phyloP scores from a whole-genome alignment of 2,329 filamentous ascomycete genomes.

The Phyllosticta citriasiana region DNA sequence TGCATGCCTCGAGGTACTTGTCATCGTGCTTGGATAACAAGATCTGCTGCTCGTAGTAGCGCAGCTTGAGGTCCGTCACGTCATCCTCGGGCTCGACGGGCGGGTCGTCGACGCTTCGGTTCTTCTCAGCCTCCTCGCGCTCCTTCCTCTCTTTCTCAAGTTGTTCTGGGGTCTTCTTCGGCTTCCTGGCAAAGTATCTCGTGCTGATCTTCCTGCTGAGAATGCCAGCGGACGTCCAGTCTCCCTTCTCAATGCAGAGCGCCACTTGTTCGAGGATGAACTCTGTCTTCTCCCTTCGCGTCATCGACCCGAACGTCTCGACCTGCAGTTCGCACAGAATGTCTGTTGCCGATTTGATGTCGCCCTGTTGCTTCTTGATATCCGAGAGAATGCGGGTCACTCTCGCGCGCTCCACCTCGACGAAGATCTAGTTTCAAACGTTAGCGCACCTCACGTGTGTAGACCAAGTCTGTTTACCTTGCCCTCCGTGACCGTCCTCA shows the following conservation, averaged over 20 bases:
- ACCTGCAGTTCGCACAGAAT: conserved; percentile 96
- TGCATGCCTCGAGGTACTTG: conserved; percentile 96
- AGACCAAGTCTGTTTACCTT: conserved; percentile 46
- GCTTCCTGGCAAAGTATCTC: conserved; percentile 78
- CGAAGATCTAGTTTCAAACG: conserved; percentile 63
- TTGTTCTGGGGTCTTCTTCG: conserved; percentile 82
- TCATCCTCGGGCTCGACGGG: conserved; percentile 73
- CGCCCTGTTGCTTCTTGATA: conserved; percentile 94
- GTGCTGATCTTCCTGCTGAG: conserved; percentile 96
- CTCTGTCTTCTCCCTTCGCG: conserved; percentile 92
- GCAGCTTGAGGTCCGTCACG: conserved; percentile 90
- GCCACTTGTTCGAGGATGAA: conserved; percentile 94
- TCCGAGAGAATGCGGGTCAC: conserved; percentile 91
- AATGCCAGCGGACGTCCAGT: conserved; percentile 94
- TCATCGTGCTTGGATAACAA: conserved; percentile 89
- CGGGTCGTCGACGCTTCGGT: conserved; percentile 65
- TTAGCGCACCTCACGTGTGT: conserved; percentile 14
- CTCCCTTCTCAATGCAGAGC: conserved; percentile 87
- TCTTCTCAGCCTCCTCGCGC: conserved; percentile 72
- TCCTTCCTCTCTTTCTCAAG: conserved; percentile 85
- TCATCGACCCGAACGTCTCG: conserved; percentile 98
- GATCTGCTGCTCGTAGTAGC: conserved; percentile 96
- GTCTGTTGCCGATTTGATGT: conserved; percentile 80
- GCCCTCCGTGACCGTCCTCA: conserved; percentile 94
- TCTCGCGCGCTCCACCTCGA: conserved; percentile 93